phyloP scores from a whole-genome alignment of 139 green algal species.

The Asterochloris sp. region DNA sequence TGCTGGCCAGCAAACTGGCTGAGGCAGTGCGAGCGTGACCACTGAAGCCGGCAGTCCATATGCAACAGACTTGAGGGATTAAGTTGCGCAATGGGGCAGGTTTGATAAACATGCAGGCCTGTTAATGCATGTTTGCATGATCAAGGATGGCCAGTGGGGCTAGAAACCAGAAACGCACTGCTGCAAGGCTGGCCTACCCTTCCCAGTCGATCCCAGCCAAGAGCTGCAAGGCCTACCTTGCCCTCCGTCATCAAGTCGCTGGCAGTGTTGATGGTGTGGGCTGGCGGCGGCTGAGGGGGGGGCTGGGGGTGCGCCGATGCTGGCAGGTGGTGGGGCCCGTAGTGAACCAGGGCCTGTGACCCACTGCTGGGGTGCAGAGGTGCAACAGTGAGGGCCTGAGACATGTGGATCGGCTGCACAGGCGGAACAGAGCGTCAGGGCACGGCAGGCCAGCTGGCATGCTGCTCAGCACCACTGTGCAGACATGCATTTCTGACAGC shows the following conservation, averaged over 20 bases:
- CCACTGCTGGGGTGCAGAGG: neutral
- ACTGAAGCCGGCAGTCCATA: too few relatives aligned
- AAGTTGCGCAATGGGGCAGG: too few relatives aligned
- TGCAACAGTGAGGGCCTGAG: neutral
- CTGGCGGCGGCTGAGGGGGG: constrained; percentile 11
- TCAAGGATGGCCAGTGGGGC: too few relatives aligned
- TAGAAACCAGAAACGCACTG: too few relatives aligned
- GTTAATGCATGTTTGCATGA: too few relatives aligned
- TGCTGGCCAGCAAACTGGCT: neutral
- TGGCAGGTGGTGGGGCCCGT: constrained; percentile 4
- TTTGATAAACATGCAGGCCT: too few relatives aligned
- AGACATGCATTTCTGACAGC: neutral
- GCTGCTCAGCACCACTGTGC: neutral
- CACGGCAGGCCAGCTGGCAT: neutral
- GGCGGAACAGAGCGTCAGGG: neutral
- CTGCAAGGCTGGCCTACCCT: too few relatives aligned
- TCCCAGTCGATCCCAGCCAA: too few relatives aligned
- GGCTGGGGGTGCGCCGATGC: constrained; percentile 1
- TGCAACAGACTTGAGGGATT: too few relatives aligned
- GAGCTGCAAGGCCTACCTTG: neutral
- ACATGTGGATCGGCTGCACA: neutral
- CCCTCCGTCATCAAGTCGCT: constrained; percentile 11
- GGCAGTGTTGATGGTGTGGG: constrained; percentile 19
- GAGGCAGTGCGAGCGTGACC: too few relatives aligned
- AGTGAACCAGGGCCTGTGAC: neutral